A percentile compares a stretch with the other conserved stretches of the same genome.
Conservation (phyloP, 768 basidiomycete genomes). For the Lactarius hengduanensis region DNA sequence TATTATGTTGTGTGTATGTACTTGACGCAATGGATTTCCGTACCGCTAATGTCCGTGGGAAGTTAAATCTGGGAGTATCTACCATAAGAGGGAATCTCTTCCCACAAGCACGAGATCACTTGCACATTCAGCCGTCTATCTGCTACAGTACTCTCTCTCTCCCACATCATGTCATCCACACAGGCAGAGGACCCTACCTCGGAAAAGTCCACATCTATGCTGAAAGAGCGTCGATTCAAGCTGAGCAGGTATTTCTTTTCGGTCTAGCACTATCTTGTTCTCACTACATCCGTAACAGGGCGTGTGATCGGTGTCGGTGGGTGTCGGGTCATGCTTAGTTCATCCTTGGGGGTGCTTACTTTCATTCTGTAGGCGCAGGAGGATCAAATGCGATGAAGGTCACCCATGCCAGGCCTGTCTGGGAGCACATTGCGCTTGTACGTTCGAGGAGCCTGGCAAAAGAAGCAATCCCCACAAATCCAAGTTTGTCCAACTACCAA, state of each 20-base stretch:
- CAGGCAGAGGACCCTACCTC: constrained; percentile 11
- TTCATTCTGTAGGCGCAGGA: constrained; percentile 54
- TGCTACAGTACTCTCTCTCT: not conserved
- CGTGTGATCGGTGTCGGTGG: constrained; percentile 90
- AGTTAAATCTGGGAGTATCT: not conserved
- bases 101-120: not conserved
- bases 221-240: constrained; percentile 85
- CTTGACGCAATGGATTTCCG: constrained; percentile 12
- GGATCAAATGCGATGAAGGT: constrained; percentile 88
- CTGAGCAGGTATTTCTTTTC: constrained; percentile 64
- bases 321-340: constrained; percentile 30
- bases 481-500: constrained; percentile 46
- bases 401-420: constrained; percentile 87
- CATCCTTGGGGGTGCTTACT: constrained; percentile 1
- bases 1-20: constrained; percentile 13
- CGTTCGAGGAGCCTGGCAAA: constrained; percentile 86
- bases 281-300: constrained; percentile 44
- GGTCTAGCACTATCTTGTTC: constrained; percentile 10
- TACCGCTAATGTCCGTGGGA: not conserved
- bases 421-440: constrained; percentile 78
- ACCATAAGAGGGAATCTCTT: constrained; percentile 1
- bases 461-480: constrained; percentile 85
- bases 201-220: constrained; percentile 33
- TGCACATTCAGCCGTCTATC: not conserved
- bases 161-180: constrained; percentile 13